Percentiles rank a stretch among this genome's conserved stretches.
phyloP scores from a whole-genome alignment of 306 rosid genomes.

The Medicago truncatula region MtrunA17r5.0-ANR NC_053045.1:64528501-64529000 shows the following conservation, averaged over 20 bases:
- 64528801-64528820: slow-evolving; percentile 24
- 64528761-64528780: not conserved
- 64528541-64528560: not conserved
- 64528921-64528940: slow-evolving; percentile 23
- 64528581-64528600: not conserved
- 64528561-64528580: not conserved
- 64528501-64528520: slow-evolving; percentile 42
- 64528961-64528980: too few species aligned
- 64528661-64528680: not conserved
- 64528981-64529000: not conserved
- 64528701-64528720: slow-evolving; percentile 28
- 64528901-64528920: slow-evolving; percentile 26
- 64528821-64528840: slow-evolving; percentile 11
- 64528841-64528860: not conserved
- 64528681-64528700: not conserved
- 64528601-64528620: not conserved
- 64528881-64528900: slow-evolving; percentile 26
- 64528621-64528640: not conserved
- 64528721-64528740: not conserved
- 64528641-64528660: not conserved
- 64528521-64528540: not conserved
- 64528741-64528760: not conserved
- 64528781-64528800: slow-evolving; percentile 24
- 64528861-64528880: slow-evolving; percentile 29
- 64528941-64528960: too few species aligned